Base-by-base conservation (phyloP, 352 stramenopile genomes). In the Globisporangium spinosum region DNA sequence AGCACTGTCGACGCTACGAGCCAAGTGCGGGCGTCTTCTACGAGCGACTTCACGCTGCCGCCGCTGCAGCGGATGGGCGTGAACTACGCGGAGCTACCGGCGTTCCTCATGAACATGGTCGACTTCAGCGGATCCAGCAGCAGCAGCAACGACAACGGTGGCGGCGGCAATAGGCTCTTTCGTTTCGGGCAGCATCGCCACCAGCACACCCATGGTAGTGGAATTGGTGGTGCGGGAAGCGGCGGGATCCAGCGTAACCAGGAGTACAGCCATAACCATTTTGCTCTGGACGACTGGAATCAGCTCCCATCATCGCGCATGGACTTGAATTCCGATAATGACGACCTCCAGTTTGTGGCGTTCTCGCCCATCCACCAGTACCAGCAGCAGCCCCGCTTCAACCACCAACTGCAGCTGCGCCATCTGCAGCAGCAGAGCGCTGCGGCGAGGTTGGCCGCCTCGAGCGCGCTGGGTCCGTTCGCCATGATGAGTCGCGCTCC, bases 51-150 rank as follows among this genome's bases (percentile, higher is more conserved):
- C 35, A 47, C 22, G 10, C 59, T 65, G 60, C 60, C 51, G 22
- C 40, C 55, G 29, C 62, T 53, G 8, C 62, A 57, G 22, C 59
- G 59, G 7, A 17, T 57, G 22, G 43, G 59, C 13, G 49, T 45
- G 38, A 13, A 43, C 27, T 56, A 43, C 59, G 47, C 43, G 10
- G 62, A 60, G 32, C 35, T 67, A 17, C 62, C 49, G 23, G 20
- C 62, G 62, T 61, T 54, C 25, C 7, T 61, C 23, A 32, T 57
- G 49, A 67, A 38, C 62, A 53, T 67, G 29, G 62, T 67, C 29
- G 49, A 54, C 51, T 67, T 55, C 34, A 67, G 25, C 54, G 40
- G 64, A 25, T n/a, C 13, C 23, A 47, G 25, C 15, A 63, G 22
- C 38, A 40, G 20, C 10, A 62, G 35, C 63, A 27, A 3, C 35